A percentile compares a stretch with the other conserved stretches of the same genome.
Conservation (phyloP, 495 filamentous ascomycete genomes). For the Cairneyella variabilis region DNA sequence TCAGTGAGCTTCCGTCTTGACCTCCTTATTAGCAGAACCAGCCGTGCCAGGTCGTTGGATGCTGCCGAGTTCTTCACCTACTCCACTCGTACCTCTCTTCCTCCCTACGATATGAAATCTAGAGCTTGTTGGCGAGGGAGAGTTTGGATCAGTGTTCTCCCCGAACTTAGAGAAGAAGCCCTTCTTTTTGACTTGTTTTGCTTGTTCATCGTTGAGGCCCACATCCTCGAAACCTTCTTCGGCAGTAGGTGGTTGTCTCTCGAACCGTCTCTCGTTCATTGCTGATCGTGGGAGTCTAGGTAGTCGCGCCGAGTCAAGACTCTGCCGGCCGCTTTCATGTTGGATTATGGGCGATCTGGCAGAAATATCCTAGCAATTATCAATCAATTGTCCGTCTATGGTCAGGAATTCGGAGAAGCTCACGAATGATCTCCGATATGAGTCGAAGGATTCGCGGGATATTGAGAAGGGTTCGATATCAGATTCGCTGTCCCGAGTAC, state of each 20-base stretch:
- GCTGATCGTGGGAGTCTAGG: constrained; percentile 51
- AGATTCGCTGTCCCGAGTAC: constrained; percentile 63
- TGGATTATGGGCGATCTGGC: constrained; percentile 75
- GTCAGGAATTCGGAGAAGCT: constrained; percentile 28
- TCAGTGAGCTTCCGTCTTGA: constrained; percentile 11
- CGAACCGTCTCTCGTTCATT: constrained; percentile 40
- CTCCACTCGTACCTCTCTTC: constrained; percentile 71
- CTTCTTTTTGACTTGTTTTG: constrained; percentile 64
- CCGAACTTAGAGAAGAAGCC: constrained; percentile 85
- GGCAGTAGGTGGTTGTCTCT: constrained; percentile 53
- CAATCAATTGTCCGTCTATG: background rate
- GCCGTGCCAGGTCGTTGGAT: constrained; percentile 29
- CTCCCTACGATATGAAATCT: constrained; percentile 68
- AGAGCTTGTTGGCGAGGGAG: constrained; percentile 38
- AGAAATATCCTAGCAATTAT: constrained; percentile 71
- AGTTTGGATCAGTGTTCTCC: constrained; percentile 46
- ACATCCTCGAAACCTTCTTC: constrained; percentile 91
- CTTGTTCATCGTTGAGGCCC: constrained; percentile 61
- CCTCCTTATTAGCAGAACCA: constrained; percentile 18
- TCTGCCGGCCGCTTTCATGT: constrained; percentile 62
- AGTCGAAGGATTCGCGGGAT: constrained; percentile 96
- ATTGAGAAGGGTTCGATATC: constrained; percentile 95
- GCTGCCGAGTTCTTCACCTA: constrained; percentile 62
- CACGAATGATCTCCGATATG: constrained; percentile 95
- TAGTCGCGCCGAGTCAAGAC: constrained; percentile 68